phyloP scores from a whole-genome alignment of 345 rosid species.

The Moricandia moricandioides region DNA sequence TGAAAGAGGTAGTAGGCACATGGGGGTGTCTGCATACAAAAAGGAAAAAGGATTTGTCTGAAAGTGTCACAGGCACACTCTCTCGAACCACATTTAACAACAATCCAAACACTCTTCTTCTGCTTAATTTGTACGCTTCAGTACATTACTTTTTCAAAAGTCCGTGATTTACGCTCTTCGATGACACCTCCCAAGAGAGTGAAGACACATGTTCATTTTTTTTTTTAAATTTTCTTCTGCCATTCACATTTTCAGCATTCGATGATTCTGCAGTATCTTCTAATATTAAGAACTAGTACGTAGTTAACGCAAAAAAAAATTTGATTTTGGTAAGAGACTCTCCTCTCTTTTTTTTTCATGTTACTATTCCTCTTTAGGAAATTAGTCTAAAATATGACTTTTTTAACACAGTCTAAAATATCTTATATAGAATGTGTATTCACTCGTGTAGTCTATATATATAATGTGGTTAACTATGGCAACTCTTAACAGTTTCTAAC shows the following conservation, averaged over 20 bases:
- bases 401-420: too few relatives aligned
- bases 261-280: background rate
- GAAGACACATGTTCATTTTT: slow-evolving; percentile 2
- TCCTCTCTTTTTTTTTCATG: too few relatives aligned
- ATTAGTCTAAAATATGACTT: too few relatives aligned
- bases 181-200: too few relatives aligned
- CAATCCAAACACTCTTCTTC: slow-evolving; percentile 24
- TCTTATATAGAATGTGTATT: too few relatives aligned
- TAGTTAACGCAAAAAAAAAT: too few relatives aligned
- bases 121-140: slow-evolving; percentile 33
- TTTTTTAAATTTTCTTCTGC: slow-evolving; percentile 14
- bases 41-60: slow-evolving; percentile 28
- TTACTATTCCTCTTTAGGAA: too few relatives aligned
- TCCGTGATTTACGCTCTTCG: slow-evolving; percentile 41
- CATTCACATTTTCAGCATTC: background rate
- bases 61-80: slow-evolving; percentile 38
- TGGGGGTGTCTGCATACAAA: background rate
- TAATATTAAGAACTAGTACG: too few relatives aligned
- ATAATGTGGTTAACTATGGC: too few relatives aligned
- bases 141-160: slow-evolving; percentile 36
- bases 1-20: slow-evolving; percentile 27
- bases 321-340: too few relatives aligned
- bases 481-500: too few relatives aligned
- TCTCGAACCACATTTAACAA: slow-evolving; percentile 22
- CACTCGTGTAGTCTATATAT: background rate